These are phyloP conservation scores for Erodium trifolium DNA, from an alignment of 441 rosid genomes.

Conservation along the genomic window DNA sequence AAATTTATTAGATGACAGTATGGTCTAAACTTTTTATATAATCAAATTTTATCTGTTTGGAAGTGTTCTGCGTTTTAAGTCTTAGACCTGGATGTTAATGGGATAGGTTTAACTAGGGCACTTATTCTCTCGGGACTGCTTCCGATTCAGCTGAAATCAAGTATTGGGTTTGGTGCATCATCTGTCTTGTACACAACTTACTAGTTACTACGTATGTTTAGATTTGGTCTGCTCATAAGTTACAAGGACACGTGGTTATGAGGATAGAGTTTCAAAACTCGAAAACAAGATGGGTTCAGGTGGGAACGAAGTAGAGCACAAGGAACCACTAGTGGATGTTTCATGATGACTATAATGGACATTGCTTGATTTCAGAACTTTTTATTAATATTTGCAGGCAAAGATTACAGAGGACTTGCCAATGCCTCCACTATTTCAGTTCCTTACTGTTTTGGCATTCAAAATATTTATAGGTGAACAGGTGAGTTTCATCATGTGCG, in stretches of 20 bases:
- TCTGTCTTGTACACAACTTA: not conserved
- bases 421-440: conserved; percentile 90
- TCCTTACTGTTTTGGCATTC: conserved; percentile 76
- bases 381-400: conserved; percentile 40
- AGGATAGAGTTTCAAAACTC: no score
- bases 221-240: not conserved
- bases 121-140: not conserved
- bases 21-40: not conserved
- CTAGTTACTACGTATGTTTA: not conserved
- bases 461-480: conserved; percentile 66
- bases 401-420: conserved; percentile 58
- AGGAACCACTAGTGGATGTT: not conserved
- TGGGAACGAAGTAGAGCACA: not conserved
- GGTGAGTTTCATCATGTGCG: conserved; percentile 30
- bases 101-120: conserved; percentile 8
- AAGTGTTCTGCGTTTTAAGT: no score
- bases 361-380: not conserved
- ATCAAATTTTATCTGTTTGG: not conserved
- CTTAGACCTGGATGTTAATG: not conserved
- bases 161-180: not conserved
- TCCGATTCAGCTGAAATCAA: not conserved
- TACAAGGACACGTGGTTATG: not conserved
- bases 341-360: not conserved
- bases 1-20: not conserved
- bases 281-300: conserved; percentile 1